Conservation (phyloP, 1,284 basidiomycete genomes). For the Kalmanozyma brasiliensis region DNA sequence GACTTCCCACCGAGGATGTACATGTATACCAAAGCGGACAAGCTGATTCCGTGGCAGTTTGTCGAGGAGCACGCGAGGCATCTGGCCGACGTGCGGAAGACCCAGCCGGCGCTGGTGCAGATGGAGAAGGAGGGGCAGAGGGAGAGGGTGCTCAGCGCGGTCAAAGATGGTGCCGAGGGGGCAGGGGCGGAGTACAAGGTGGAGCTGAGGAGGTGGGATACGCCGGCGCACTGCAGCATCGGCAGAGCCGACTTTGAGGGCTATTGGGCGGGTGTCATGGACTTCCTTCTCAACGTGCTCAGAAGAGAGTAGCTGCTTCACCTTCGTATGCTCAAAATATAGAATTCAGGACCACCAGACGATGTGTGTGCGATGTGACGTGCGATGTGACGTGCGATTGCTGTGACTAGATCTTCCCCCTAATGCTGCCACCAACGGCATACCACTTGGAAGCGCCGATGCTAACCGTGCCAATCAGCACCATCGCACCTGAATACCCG, state of each 20-base stretch:
- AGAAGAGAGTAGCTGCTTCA: constrained; percentile 1
- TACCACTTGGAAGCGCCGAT: constrained; percentile 28
- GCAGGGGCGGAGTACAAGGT: constrained; percentile 25
- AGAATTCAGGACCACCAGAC: too few relatives aligned
- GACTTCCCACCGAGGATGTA: constrained; percentile 54
- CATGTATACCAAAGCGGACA: constrained; percentile 56
- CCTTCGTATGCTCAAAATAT: too few relatives aligned
- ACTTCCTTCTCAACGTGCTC: constrained; percentile 43
- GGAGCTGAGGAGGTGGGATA: constrained; percentile 52
- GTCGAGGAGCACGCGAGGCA: constrained; percentile 56
- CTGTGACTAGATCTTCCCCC: constrained; percentile 35
- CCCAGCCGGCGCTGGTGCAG: constrained; percentile 24
- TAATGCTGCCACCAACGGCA: constrained; percentile 24
- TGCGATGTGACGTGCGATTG: background rate
- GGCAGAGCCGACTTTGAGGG: constrained; percentile 51
- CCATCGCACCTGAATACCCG: constrained; percentile 19
- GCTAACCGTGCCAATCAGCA: constrained; percentile 16
- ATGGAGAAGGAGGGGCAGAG: constrained; percentile 33
- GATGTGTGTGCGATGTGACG: too few relatives aligned
- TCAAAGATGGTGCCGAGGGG: background rate
- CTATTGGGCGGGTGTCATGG: constrained; percentile 50
- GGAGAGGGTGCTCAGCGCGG: constrained; percentile 4
- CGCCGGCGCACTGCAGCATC: constrained; percentile 56
- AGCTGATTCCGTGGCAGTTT: constrained; percentile 51
- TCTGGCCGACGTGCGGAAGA: constrained; percentile 19